Evolutionary conservation across 202 grass and related monocot species (phyloP).

Genomic region (Musa balbisiana): DNA sequence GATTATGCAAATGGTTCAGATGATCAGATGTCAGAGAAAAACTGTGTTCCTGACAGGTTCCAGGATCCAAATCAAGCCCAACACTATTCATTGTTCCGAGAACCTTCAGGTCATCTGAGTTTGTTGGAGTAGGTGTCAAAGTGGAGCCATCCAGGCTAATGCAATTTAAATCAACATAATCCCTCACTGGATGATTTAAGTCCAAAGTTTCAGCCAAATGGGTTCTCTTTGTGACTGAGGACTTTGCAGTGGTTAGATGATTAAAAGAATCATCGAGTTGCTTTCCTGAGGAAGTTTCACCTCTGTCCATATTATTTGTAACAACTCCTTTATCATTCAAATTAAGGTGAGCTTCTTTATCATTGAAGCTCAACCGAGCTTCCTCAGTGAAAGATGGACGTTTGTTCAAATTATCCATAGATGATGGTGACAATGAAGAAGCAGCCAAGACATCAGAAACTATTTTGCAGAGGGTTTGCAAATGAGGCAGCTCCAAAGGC

Average conservation of each 20-base stretch:
- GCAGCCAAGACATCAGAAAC: conserved; percentile 42
- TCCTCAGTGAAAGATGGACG: conserved; percentile 32
- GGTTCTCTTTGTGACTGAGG: conserved; percentile 13
- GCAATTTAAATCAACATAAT: conserved; percentile 27
- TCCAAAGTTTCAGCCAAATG: conserved; percentile 28
- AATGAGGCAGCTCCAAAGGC: conserved; percentile 22
- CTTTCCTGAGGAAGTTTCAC: conserved; percentile 19
- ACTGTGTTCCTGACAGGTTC: conserved; percentile 18
- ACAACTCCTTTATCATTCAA: conserved; percentile 28
- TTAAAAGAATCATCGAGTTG: conserved; percentile 14
- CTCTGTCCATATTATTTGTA: conserved; percentile 22
- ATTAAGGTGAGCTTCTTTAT: conserved; percentile 29
- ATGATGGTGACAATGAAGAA: conserved; percentile 18
- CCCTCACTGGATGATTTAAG: conserved; percentile 37
- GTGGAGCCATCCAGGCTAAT: background rate
- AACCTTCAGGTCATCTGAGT: conserved; percentile 17
- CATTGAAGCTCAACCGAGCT: conserved; percentile 35
- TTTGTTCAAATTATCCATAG: conserved; percentile 32
- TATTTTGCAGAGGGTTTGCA: conserved; percentile 32
- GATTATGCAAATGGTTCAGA: conserved; percentile 17
- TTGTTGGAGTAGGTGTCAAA: background rate
- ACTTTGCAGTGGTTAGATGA: conserved; percentile 10
- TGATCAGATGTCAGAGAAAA: conserved; percentile 19
- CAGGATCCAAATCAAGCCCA: conserved; percentile 15
- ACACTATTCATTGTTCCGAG: conserved; percentile 17